A percentile compares a stretch with the other conserved stretches of the same genome.
These are phyloP conservation scores for Plenodomus tracheiphilus DNA, from an alignment of 2,329 filamentous ascomycete species.

Conservation along the genomic window DNA sequence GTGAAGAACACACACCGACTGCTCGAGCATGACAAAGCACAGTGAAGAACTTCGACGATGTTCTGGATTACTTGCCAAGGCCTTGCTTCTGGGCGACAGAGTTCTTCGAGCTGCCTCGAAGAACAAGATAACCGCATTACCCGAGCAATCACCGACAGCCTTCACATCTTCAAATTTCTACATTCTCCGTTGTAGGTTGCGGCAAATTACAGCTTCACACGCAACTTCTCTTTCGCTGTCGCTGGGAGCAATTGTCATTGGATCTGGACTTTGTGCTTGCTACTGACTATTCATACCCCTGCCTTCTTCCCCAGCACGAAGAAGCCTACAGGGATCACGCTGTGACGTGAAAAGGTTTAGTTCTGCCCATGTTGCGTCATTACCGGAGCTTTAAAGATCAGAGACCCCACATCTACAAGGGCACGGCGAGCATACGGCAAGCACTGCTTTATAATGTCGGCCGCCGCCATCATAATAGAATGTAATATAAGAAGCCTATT, in stretches of 20 bases:
- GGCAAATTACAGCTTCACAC: too few species aligned
- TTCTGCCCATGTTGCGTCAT: constrained; percentile 29
- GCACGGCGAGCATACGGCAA: neutral
- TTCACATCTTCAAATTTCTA: too few species aligned
- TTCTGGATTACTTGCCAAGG: neutral
- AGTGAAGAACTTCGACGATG: neutral
- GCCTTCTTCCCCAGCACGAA: neutral
- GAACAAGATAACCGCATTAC: too few species aligned
- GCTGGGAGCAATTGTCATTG: neutral
- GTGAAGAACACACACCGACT: neutral
- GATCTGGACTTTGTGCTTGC: neutral
- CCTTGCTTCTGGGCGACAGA: too few species aligned
- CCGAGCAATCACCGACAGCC: too few species aligned
- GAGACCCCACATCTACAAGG: neutral
- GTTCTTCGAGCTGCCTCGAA: too few species aligned
- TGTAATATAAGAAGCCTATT: neutral
- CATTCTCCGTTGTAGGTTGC: too few species aligned
- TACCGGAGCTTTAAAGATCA: constrained; percentile 8
- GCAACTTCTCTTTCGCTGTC: too few species aligned
- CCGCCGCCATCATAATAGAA: neutral
- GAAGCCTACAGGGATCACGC: constrained; percentile 4
- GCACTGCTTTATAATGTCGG: neutral
- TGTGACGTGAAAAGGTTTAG: constrained; percentile 6
- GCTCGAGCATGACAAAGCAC: neutral
- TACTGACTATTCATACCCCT: neutral